phyloP scores from a whole-genome alignment of 1,284 basidiomycete species.

The Naganishia sp. region DNA sequence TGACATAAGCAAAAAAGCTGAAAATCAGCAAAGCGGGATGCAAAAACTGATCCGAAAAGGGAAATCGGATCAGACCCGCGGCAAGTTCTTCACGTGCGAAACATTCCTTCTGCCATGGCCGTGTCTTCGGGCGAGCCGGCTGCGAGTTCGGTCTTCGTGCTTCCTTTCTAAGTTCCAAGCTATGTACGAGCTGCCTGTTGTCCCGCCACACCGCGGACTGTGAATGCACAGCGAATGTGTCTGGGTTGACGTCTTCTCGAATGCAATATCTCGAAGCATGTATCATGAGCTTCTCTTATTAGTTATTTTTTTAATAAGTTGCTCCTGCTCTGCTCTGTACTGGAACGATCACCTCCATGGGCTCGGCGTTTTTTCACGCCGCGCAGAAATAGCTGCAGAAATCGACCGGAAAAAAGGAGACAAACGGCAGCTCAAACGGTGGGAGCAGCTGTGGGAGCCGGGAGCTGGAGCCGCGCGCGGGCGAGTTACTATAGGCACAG shows the following conservation, averaged over 20 bases:
- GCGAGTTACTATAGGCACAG: neutral
- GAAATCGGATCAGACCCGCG: neutral
- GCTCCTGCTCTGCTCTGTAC: neutral
- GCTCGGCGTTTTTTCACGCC: neutral
- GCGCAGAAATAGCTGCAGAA: slow-evolving; percentile 11
- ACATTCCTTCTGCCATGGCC: neutral
- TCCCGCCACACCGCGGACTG: neutral
- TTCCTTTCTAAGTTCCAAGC: neutral
- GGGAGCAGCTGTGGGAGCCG: neutral
- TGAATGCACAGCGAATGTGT: no score
- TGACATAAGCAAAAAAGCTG: no score
- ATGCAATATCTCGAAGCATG: neutral
- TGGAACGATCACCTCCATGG: neutral
- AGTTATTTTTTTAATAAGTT: no score
- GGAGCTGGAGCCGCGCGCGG: neutral
- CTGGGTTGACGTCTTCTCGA: no score
- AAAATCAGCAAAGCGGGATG: neutral
- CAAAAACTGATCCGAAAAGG: neutral
- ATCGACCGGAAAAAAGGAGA: slow-evolving; percentile 4
- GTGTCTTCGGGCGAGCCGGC: slow-evolving; percentile 3
- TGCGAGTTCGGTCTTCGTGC: neutral
- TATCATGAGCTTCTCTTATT: no score
- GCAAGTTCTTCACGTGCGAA: neutral
- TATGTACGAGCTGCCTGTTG: neutral
- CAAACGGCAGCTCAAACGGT: no score